Percentiles rank a stretch among this genome's conserved stretches.
These are phyloP conservation scores for Cordyceps tenuipes DNA, from an alignment of 2,329 filamentous ascomycete species.

Conservation along the genomic window DNA sequence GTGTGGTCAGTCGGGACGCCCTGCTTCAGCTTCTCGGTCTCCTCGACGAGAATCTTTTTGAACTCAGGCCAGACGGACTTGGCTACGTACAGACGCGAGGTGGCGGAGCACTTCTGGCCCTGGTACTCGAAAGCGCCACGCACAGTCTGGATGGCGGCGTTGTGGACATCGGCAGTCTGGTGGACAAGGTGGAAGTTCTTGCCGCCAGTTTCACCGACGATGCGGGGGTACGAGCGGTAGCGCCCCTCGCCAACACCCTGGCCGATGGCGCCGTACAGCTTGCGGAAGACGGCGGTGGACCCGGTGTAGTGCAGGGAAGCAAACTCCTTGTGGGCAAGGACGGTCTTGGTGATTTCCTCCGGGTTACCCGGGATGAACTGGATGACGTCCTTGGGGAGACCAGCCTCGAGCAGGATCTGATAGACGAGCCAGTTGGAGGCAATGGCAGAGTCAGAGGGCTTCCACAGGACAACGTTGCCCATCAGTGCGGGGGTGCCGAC, in stretches of 20 bases:
- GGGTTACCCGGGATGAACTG: constrained; percentile 90
- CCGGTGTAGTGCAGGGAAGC: constrained; percentile 93
- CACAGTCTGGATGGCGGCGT: constrained; percentile 73
- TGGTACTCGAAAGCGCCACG: constrained; percentile 87
- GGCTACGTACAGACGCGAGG: constrained; percentile 71
- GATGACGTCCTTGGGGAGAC: constrained; percentile 80
- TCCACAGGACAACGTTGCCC: constrained; percentile 95
- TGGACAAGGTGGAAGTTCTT: constrained; percentile 92
- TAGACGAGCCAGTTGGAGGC: constrained; percentile 89
- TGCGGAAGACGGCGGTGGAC: constrained; percentile 83
- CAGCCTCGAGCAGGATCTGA: constrained; percentile 83
- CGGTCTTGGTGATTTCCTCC: constrained; percentile 69
- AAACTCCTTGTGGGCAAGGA: constrained; percentile 70
- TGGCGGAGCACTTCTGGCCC: constrained; percentile 85
- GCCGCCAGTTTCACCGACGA: constrained; percentile 84
- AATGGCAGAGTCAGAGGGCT: constrained; percentile 83
- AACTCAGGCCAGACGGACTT: constrained; percentile 67
- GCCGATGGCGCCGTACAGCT: constrained; percentile 80
- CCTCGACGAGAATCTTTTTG: constrained; percentile 55
- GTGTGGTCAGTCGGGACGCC: constrained; percentile 60
- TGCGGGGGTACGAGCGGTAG: constrained; percentile 78
- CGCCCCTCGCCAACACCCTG: constrained; percentile 70
- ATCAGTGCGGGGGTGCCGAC: constrained; percentile 75
- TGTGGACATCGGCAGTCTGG: constrained; percentile 65
- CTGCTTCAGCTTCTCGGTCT: constrained; percentile 61